A percentile compares a stretch with the other conserved stretches of the same genome.
Evolutionary conservation across 495 filamentous ascomycete genomes (phyloP).

Genomic region (Xylaria flabelliformis): DNA sequence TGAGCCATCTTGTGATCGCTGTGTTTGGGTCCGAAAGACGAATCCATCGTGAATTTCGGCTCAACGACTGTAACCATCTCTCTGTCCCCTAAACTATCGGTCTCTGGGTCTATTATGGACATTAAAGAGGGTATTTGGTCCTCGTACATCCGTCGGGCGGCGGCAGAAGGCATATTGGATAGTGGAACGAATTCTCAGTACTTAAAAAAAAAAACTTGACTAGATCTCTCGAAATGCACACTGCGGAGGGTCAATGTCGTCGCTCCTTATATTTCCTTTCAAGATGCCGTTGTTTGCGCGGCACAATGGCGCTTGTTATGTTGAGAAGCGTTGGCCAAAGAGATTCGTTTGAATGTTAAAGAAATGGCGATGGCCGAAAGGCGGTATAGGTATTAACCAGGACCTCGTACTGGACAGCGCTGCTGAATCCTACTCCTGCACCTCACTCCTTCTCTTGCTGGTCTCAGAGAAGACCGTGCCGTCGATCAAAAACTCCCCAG

Average conservation of each 20-base stretch:
- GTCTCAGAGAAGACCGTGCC: slow-evolving; percentile 29
- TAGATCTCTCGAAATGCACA: slow-evolving; percentile 7
- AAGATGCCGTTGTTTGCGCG: background rate
- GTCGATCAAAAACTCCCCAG: slow-evolving; percentile 10
- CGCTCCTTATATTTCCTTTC: background rate
- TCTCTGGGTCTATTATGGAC: slow-evolving; percentile 68
- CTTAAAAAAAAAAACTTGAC: background rate
- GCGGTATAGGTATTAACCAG: slow-evolving; percentile 26
- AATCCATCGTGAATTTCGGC: slow-evolving; percentile 51
- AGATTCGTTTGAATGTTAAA: background rate
- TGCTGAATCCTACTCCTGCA: slow-evolving; percentile 43
- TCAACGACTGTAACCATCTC: slow-evolving; percentile 53
- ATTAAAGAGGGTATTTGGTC: slow-evolving; percentile 76
- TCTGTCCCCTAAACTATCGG: slow-evolving; percentile 51
- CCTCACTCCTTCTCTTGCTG: slow-evolving; percentile 31
- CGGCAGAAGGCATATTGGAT: slow-evolving; percentile 60
- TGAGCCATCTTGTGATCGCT: slow-evolving; percentile 22
- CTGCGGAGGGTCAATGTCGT: background rate
- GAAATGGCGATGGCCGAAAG: slow-evolving; percentile 21
- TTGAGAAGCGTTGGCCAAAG: background rate
- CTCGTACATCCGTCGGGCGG: slow-evolving; percentile 60
- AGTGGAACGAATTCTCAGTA: slow-evolving; percentile 20
- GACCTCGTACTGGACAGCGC: slow-evolving; percentile 40
- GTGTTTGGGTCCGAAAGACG: slow-evolving; percentile 37
- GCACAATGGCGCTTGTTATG: background rate